phyloP scores from a whole-genome alignment of 2,329 filamentous ascomycete species.

The Malbranchea zuffiana region DNA sequence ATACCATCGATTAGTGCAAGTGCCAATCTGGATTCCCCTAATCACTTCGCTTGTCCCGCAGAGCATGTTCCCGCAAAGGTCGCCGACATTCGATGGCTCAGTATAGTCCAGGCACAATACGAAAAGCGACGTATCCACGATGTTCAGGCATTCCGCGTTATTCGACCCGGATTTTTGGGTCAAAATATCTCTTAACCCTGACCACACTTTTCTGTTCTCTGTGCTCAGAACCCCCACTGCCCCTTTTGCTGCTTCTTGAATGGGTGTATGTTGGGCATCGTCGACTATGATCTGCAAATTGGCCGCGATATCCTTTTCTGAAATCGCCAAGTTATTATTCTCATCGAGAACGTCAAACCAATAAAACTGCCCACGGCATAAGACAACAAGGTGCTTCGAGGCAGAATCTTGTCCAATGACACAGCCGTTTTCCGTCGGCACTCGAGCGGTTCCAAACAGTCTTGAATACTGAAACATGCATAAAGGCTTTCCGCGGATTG shows the following conservation, averaged over 20 bases:
- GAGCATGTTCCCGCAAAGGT: slow-evolving; percentile 96
- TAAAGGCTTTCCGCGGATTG: slow-evolving; percentile 67
- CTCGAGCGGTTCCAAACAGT: slow-evolving; percentile 85
- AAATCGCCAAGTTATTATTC: slow-evolving; percentile 94
- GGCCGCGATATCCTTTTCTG: slow-evolving; percentile 79
- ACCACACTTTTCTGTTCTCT: slow-evolving; percentile 95
- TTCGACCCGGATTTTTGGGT: slow-evolving; percentile 79
- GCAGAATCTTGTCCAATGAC: slow-evolving; percentile 88
- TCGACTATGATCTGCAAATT: slow-evolving; percentile 88
- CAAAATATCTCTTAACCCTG: slow-evolving; percentile 74
- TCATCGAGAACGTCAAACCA: slow-evolving; percentile 97
- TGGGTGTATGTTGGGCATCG: slow-evolving; percentile 77
- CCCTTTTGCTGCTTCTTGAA: slow-evolving; percentile 90
- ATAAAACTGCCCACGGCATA: slow-evolving; percentile 93
- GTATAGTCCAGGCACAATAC: slow-evolving; percentile 87
- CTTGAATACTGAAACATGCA: slow-evolving; percentile 99
- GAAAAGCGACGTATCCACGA: slow-evolving; percentile 89
- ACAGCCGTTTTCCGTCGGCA: slow-evolving; percentile 88
- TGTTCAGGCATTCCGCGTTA: slow-evolving; percentile 90
- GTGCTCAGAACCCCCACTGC: slow-evolving; percentile 89
- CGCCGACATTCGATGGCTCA: slow-evolving; percentile 66
- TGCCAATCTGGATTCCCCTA: slow-evolving; percentile 88
- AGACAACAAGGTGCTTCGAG: slow-evolving; percentile 86
- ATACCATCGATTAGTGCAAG: slow-evolving; percentile 97
- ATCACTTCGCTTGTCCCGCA: slow-evolving; percentile 89